Conservation (phyloP, 495 filamentous ascomycete genomes). For the Penicillium fimorum region DNA sequence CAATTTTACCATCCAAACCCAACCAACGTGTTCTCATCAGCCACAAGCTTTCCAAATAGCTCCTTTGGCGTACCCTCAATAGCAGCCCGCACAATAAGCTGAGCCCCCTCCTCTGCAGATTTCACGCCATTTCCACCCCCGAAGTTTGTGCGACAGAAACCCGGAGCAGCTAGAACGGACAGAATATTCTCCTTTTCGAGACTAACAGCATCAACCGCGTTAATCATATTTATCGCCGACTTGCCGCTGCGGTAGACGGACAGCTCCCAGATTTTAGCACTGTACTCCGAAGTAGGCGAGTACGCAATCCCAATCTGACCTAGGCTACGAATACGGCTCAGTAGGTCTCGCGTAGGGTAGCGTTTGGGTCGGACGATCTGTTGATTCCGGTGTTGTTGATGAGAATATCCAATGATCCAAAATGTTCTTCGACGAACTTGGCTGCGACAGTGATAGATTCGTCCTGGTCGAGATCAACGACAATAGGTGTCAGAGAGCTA, state of each 20-base stretch:
- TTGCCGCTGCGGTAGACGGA: background rate
- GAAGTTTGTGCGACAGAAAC: background rate
- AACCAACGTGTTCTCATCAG: background rate
- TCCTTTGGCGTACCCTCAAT: background rate
- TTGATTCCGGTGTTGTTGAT: background rate
- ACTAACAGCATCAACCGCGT: background rate
- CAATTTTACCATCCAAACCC: background rate
- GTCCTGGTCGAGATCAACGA: background rate
- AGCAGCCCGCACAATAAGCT: background rate
- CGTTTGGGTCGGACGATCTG: background rate
- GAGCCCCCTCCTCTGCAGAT: background rate
- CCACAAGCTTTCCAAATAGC: background rate
- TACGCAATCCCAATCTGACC: background rate
- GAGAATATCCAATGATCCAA: background rate
- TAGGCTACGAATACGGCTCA: background rate
- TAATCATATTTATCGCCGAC: background rate
- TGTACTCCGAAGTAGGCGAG: background rate
- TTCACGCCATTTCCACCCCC: background rate
- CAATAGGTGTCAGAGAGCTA: background rate
- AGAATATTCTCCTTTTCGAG: background rate
- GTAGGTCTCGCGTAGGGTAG: background rate
- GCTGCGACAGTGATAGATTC: background rate
- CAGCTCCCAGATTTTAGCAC: background rate
- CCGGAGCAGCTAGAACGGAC: background rate
- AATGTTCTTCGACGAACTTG: background rate